Conservation (phyloP, 106 monocot species). For the Dendrobium chrysotoxum region DNA sequence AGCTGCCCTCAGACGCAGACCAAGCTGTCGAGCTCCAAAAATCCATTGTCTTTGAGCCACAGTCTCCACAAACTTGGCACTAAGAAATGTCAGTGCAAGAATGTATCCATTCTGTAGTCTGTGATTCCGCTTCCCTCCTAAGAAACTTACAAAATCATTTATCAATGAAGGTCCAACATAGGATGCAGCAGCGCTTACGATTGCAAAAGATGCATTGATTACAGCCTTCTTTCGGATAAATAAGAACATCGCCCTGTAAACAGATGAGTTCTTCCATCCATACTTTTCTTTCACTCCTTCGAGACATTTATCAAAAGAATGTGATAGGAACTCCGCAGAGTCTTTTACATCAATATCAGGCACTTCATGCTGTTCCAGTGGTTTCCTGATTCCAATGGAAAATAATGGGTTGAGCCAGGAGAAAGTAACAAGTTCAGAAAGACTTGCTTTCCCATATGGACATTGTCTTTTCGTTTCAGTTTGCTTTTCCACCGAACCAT, state of each 20-base stretch:
- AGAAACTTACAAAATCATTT: conserved; percentile 59
- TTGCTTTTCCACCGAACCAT: conserved; percentile 28
- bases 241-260: conserved; percentile 65
- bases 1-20: conserved; percentile 67
- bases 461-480: conserved; percentile 30
- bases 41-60: conserved; percentile 84
- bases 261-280: conserved; percentile 34
- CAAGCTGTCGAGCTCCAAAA: conserved; percentile 78
- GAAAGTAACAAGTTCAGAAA: conserved; percentile 70
- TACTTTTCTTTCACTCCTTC: conserved; percentile 33
- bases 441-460: conserved; percentile 61
- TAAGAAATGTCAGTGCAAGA: conserved; percentile 60
- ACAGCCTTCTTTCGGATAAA: conserved; percentile 62
- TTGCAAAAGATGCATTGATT: conserved; percentile 80
- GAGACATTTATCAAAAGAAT: conserved; percentile 36
- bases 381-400: conserved; percentile 51
- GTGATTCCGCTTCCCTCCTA: conserved; percentile 40
- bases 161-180: conserved; percentile 87
- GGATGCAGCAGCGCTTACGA: conserved; percentile 58
- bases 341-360: conserved; percentile 71
- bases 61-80: conserved; percentile 80
- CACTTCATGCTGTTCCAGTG: conserved; percentile 67
- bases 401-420: conserved; percentile 89
- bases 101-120: conserved; percentile 62
- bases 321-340: conserved; percentile 46